Evolutionary conservation across 805 yeast genomes (phyloP).

Genomic region (Candida chilensis): DNA sequence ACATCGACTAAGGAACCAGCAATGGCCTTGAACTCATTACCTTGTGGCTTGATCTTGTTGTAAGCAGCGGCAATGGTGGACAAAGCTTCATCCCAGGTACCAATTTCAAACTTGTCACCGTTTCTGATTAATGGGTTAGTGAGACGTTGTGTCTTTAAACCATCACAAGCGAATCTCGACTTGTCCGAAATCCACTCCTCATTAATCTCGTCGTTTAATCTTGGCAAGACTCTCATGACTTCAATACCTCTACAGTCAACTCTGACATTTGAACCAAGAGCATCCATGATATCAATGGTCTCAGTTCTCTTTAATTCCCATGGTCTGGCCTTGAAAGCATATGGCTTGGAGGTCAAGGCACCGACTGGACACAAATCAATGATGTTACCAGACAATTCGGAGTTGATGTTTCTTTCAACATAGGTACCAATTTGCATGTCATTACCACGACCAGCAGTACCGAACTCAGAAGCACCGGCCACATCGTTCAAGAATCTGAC

Average conservation of each 20-base stretch:
- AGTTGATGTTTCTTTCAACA: conserved; percentile 73
- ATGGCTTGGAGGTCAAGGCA: conserved; percentile 83
- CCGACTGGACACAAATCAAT: conserved; percentile 90
- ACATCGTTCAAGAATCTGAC: conserved; percentile 84
- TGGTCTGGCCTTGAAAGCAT: conserved; percentile 87
- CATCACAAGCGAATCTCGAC: conserved; percentile 79
- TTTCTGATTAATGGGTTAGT: conserved; percentile 71
- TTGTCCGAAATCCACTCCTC: conserved; percentile 92
- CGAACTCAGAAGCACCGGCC: conserved; percentile 90
- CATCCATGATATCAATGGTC: conserved; percentile 78
- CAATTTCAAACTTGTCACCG: conserved; percentile 61
- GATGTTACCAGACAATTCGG: conserved; percentile 81
- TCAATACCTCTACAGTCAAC: conserved; percentile 83
- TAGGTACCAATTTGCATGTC: conserved; percentile 90
- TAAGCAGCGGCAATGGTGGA: conserved; percentile 58
- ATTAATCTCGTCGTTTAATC: conserved; percentile 77
- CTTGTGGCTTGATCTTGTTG: conserved; percentile 44
- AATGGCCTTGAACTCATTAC: conserved; percentile 70
- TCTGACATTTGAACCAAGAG: conserved; percentile 72
- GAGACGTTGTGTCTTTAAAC: conserved; percentile 76
- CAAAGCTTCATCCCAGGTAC: conserved; percentile 85
- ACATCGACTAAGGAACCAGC: conserved; percentile 80
- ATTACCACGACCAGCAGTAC: conserved; percentile 85
- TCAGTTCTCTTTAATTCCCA: conserved; percentile 91
- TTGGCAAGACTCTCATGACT: conserved; percentile 80